Percentiles rank a stretch among this genome's conserved stretches.
These are phyloP conservation scores for Zychaea mexicana DNA, from an alignment of 371 early-diverging fungal genomes.

Conservation along the genomic window DNA sequence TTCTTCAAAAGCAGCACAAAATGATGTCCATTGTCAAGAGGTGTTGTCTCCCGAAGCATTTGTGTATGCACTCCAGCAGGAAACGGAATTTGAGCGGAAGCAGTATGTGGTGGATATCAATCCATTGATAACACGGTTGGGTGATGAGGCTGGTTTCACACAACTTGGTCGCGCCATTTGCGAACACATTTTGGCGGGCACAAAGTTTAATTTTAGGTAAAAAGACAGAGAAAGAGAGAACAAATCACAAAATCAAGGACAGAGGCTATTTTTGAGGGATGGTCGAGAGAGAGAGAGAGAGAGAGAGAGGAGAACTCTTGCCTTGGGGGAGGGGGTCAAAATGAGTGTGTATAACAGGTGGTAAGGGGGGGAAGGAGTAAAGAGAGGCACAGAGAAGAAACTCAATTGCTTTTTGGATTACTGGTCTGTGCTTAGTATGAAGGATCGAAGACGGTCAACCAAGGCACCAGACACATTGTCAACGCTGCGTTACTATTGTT, in stretches of 20 bases:
- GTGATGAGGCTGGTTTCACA: slow-evolving; percentile 35
- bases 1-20: background rate
- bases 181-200: slow-evolving; percentile 43
- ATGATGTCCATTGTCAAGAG: background rate
- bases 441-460: slow-evolving; percentile 46
- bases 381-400: background rate
- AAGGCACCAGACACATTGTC: slow-evolving; percentile 46
- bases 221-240: no score
- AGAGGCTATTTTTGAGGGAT: no score
- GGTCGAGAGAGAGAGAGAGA: background rate
- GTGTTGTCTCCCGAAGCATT: slow-evolving; percentile 29
- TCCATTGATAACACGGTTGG: slow-evolving; percentile 29
- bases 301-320: background rate
- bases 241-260: no score
- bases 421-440: slow-evolving; percentile 27
- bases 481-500: slow-evolving; percentile 50
- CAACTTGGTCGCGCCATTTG: slow-evolving; percentile 48
- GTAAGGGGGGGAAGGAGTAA: no score
- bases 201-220: slow-evolving; percentile 53
- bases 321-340: no score
- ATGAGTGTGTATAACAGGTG: no score
- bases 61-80: slow-evolving; percentile 35
- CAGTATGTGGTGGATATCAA: slow-evolving; percentile 41
- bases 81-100: slow-evolving; percentile 40
- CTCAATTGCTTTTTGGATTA: background rate